Base-by-base conservation (phyloP, 257 asterid genomes). In the Forsythia viridissima region DNA sequence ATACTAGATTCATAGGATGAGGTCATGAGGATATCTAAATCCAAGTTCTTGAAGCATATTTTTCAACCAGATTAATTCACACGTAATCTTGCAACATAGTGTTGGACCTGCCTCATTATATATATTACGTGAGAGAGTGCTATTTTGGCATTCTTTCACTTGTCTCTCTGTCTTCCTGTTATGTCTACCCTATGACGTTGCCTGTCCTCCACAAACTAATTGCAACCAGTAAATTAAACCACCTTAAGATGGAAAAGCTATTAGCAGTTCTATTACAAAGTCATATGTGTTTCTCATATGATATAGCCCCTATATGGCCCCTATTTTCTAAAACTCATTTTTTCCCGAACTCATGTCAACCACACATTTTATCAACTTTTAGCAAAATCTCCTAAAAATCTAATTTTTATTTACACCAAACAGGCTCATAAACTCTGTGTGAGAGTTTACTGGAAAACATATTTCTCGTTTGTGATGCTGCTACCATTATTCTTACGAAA, bases 91-190 rank as follows among this genome's bases (percentile, higher is more conserved):
- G 65, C 9, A 52, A 55, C 24, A 6, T 61, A 61, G 5, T 61
- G 37, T 61, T 21, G 37, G 15, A 21, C 34, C 15, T 21, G 37
- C 68, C 68, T 21, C 37, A 59, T 21, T 6, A 59, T 20, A 8
- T 59, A 21, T 44, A 44, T 72, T 71, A 46, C 20, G 21, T 44
- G n/a, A 42, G 44, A 20, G 51, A n/a, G 46, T 4, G 30, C 34
- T 71, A 8, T 24, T 43, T n/a, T 71, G 59, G 75, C n/a, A 71
- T 71, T 71, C 9, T 44, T n/a, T 72, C 68, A 61, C 37, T 61
- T 8, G 2, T 61, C 34, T 59, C 67, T 59, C 2, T 59, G 36
- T 59, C 63, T 59, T 7, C 34, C 30, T 6, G 68, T 6, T 3
- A 0, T 71, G 15, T 11, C 55, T 18, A 38, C 21, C 13, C 34